Evolutionary conservation across 192 early-diverging fungal genomes (phyloP).

Genomic region (Backusella parvicylindrica): DNA sequence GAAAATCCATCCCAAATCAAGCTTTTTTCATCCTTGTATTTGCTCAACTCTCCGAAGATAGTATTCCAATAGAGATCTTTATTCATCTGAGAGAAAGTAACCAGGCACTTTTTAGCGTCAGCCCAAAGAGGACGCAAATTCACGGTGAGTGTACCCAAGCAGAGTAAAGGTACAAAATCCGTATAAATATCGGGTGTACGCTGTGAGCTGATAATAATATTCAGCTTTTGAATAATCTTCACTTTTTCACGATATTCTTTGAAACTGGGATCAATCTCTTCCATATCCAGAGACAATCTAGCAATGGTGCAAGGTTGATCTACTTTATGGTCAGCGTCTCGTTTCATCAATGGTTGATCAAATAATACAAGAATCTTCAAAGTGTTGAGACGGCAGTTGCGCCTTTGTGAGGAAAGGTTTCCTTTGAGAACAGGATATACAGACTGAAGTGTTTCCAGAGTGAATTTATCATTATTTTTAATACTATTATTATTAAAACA

Average conservation of each 20-base stretch:
- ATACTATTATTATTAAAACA: background rate
- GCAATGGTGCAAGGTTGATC: slow-evolving; percentile 49
- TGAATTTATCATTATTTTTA: slow-evolving; percentile 16
- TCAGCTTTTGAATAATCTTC: slow-evolving; percentile 69
- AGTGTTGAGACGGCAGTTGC: slow-evolving; percentile 56
- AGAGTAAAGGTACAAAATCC: slow-evolving; percentile 58
- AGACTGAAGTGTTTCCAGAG: slow-evolving; percentile 37
- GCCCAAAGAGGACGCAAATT: slow-evolving; percentile 86
- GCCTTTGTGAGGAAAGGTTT: slow-evolving; percentile 59
- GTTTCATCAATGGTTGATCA: slow-evolving; percentile 56
- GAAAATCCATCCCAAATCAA: slow-evolving; percentile 57
- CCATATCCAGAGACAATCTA: slow-evolving; percentile 55
- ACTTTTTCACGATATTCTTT: slow-evolving; percentile 77
- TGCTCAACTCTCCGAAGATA: slow-evolving; percentile 48
- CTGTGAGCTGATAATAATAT: slow-evolving; percentile 55
- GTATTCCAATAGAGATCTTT: slow-evolving; percentile 61
- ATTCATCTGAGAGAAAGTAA: slow-evolving; percentile 46
- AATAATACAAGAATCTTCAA: slow-evolving; percentile 68
- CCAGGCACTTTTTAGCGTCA: slow-evolving; percentile 62
- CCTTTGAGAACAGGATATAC: slow-evolving; percentile 49
- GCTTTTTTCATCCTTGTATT: slow-evolving; percentile 56
- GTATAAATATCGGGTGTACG: slow-evolving; percentile 70
- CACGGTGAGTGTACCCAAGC: slow-evolving; percentile 70
- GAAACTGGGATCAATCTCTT: slow-evolving; percentile 58
- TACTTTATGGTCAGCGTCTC: slow-evolving; percentile 21